A percentile compares a stretch with the other conserved stretches of the same genome.
phyloP scores from a whole-genome alignment of 768 basidiomycete genomes.

The Lenzites betulinus region DNA sequence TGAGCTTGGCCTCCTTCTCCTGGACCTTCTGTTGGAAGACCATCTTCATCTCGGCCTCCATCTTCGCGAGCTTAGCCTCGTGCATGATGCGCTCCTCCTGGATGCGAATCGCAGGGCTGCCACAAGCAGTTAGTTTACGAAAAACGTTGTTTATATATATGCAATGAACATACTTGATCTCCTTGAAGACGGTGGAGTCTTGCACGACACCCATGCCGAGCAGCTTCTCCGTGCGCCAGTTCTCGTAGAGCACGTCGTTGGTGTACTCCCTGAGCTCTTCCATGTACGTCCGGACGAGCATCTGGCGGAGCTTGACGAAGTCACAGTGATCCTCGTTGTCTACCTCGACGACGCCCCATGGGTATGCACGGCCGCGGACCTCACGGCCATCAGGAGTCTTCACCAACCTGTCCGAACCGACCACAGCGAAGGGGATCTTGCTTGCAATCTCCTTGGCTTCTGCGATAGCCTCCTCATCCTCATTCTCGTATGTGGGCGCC shows the following conservation, averaged over 20 bases:
- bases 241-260: constrained; percentile 94
- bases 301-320: constrained; percentile 98
- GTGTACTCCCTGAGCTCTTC: constrained; percentile 98
- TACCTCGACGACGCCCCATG: constrained; percentile 99
- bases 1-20: constrained; percentile 98
- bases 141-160: background rate
- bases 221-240: constrained; percentile 96
- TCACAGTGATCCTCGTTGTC: constrained; percentile 99
- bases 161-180: constrained; percentile 84
- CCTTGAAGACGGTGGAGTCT: constrained; percentile 97
- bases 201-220: constrained; percentile 97
- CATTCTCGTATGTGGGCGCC: constrained; percentile 95
- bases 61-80: constrained; percentile 97
- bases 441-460: constrained; percentile 97
- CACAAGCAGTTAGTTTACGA: constrained; percentile 7
- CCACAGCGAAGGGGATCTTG: constrained; percentile 99
- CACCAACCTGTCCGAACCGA: constrained; percentile 88
- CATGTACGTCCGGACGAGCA: constrained; percentile 99
- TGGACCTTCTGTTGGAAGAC: constrained; percentile 99
- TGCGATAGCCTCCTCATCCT: constrained; percentile 97
- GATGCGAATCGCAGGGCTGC: constrained; percentile 91
- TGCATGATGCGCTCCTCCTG: constrained; percentile 96
- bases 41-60: constrained; percentile 99
- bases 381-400: constrained; percentile 83
- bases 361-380: constrained; percentile 94